These are phyloP conservation scores for Amylostereum chailletii DNA, from an alignment of 1,284 basidiomycete species.

Conservation along the genomic window DNA sequence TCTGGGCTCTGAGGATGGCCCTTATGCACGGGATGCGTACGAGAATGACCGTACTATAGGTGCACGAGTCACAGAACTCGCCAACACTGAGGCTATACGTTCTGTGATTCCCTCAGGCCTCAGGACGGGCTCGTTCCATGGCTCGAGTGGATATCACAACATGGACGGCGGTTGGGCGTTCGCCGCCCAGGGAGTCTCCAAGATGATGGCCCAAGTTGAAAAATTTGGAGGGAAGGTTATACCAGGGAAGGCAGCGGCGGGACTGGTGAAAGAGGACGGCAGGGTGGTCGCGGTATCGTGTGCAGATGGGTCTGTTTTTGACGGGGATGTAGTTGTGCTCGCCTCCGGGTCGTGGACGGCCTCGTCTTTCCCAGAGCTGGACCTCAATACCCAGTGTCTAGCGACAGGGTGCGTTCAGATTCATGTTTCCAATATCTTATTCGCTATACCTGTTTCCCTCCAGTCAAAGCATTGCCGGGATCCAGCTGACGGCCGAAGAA, in stretches of 20 bases:
- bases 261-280: conserved; percentile 32
- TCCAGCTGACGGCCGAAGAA: conserved; percentile 70
- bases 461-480: conserved; percentile 71
- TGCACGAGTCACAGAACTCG: conserved; percentile 34
- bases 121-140: conserved; percentile 22
- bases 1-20: conserved; percentile 27
- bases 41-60: conserved; percentile 52
- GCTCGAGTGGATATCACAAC: conserved; percentile 58
- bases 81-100: conserved; percentile 28
- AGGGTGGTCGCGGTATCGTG: conserved; percentile 58
- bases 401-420: conserved; percentile 56
- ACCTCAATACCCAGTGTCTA: conserved; percentile 39
- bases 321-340: conserved; percentile 53
- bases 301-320: conserved; percentile 45
- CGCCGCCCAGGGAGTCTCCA: conserved; percentile 58
- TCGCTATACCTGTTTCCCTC: background rate
- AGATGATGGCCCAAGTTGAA: conserved; percentile 49
- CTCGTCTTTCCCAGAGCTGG: conserved; percentile 59
- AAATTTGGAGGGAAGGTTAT: conserved; percentile 56
- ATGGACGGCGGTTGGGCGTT: conserved; percentile 80
- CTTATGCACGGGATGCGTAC: conserved; percentile 42
- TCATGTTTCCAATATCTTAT: background rate
- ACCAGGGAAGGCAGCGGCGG: conserved; percentile 45
- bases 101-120: conserved; percentile 36
- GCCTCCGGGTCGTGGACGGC: conserved; percentile 81